Evolutionary conservation across 2,329 filamentous ascomycete genomes (phyloP), one percentile per base, ranked within the genome.

Genomic region (Aspergillus persii): DNA sequence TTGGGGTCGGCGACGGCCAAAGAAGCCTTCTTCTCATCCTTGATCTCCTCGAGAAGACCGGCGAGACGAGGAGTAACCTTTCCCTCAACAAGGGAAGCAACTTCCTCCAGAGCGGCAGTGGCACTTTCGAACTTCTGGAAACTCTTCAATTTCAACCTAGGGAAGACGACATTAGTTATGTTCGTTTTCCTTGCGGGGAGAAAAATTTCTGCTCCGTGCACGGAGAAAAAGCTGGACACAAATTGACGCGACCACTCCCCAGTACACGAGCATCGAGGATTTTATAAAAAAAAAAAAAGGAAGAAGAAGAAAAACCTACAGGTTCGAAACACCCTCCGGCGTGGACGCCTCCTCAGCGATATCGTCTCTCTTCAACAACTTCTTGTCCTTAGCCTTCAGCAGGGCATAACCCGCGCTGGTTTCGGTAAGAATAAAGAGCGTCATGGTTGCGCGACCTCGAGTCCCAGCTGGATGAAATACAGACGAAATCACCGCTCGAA

Each of bases 371-470:
- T 96, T 95, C 66, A 99, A 84, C 61, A 98, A 86, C 84, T 98
- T 98, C 87, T 97, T 98, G 85, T 98, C 94, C 78, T 93, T 92
- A 70, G 94, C 90, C 85, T 99, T 98, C 83, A 99, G 92, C 77
- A 99, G 87, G 79, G 93, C 95, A 83, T 98, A 98, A 77, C 95
- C 96, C 70, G 93, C 93, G 79, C 91, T 91, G 77, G 93, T 97
- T 81, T 97, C 93, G 73, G 89, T 89, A 71, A 97, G 88, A 80
- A 97, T 90, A 80, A 96, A 96, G 76, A 95, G 87, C 81, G 90
- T 89, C 90, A 95, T 95, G 66, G 68, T 50, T 86, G 78, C 63
- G 68, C 68, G 66, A 64, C 64, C 68, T 69, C 71, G 64, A 69
- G 63, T 63, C 67, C 65, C 61, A 69, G 60, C 61, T 65, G 66